These are phyloP conservation scores for Cydonia oblonga DNA, from an alignment of 331 rosid species.

Conservation along the genomic window DNA sequence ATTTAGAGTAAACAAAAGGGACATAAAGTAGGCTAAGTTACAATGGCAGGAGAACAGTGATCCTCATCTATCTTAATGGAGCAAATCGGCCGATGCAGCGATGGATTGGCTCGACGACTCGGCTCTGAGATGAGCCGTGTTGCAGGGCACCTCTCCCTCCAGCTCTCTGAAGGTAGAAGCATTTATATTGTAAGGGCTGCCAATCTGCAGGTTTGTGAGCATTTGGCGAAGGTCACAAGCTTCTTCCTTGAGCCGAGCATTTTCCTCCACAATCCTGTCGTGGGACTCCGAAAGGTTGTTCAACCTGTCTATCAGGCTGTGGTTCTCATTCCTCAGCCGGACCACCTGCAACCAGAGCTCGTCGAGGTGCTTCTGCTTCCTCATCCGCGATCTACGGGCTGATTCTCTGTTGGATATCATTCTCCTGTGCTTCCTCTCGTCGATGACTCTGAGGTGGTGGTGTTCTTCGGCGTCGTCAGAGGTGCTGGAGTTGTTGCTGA, in stretches of 20 bases:
- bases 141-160: conserved; percentile 27
- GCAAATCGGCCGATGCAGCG: conserved; percentile 21
- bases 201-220: conserved; percentile 40
- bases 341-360: conserved; percentile 91
- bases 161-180: conserved; percentile 20
- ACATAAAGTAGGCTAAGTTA: conserved; percentile 2
- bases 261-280: conserved; percentile 55
- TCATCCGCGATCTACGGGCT: conserved; percentile 84
- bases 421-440: conserved; percentile 67
- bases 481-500: conserved; percentile 66
- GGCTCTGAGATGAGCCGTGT: conserved; percentile 37
- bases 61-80: conserved; percentile 25
- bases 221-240: conserved; percentile 62
- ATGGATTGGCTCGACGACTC: conserved; percentile 36
- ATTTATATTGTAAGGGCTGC: conserved; percentile 19
- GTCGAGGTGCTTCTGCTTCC: conserved; percentile 86
- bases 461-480: conserved; percentile 88
- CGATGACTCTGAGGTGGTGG: conserved; percentile 43
- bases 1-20: conserved; percentile 19
- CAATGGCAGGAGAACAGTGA: conserved; percentile 14
- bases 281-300: conserved; percentile 49
- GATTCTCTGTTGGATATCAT: conserved; percentile 96
- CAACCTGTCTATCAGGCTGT: conserved; percentile 47
- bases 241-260: conserved; percentile 59
- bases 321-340: conserved; percentile 65